Percentiles rank a stretch among this genome's conserved stretches.
These are phyloP conservation scores for Lachnellula occidentalis DNA, from an alignment of 2,329 filamentous ascomycete genomes.

Conservation along the genomic window DNA sequence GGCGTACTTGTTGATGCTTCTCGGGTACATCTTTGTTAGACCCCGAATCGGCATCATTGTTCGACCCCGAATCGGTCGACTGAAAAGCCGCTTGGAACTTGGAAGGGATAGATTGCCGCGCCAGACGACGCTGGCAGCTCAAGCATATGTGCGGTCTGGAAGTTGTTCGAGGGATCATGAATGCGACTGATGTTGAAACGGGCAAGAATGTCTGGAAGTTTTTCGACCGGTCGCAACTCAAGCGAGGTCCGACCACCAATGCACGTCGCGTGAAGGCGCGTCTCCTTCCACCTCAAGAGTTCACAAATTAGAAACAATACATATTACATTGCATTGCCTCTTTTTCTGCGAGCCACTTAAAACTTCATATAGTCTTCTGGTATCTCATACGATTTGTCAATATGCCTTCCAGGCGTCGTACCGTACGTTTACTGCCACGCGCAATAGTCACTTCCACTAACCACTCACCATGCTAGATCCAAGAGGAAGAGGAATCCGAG, in stretches of 20 bases:
- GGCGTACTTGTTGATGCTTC: background rate
- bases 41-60: background rate
- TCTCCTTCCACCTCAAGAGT: conserved; percentile 9
- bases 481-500: conserved; percentile 25
- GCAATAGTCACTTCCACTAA: background rate
- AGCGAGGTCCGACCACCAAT: background rate
- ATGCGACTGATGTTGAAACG: conserved; percentile 22
- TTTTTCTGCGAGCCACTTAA: too few species aligned
- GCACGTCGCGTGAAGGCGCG: conserved; percentile 16
- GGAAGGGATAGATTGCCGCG: conserved; percentile 6
- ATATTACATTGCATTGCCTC: background rate
- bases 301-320: background rate
- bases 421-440: conserved; percentile 13
- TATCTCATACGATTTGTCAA: background rate
- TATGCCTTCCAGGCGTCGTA: conserved; percentile 26
- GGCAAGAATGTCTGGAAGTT: background rate
- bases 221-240: conserved; percentile 7
- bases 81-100: conserved; percentile 10
- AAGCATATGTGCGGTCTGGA: conserved; percentile 29
- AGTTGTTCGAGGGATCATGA: conserved; percentile 28
- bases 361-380: background rate
- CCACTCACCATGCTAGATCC: conserved; percentile 14
- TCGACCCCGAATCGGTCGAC: conserved; percentile 8
- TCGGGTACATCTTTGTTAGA: background rate
- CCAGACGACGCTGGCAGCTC: conserved; percentile 27